A percentile compares a stretch with the other conserved stretches of the same genome.
Conservation (phyloP, 768 basidiomycete species). For the Trichaptum fuscoviolaceum region DNA sequence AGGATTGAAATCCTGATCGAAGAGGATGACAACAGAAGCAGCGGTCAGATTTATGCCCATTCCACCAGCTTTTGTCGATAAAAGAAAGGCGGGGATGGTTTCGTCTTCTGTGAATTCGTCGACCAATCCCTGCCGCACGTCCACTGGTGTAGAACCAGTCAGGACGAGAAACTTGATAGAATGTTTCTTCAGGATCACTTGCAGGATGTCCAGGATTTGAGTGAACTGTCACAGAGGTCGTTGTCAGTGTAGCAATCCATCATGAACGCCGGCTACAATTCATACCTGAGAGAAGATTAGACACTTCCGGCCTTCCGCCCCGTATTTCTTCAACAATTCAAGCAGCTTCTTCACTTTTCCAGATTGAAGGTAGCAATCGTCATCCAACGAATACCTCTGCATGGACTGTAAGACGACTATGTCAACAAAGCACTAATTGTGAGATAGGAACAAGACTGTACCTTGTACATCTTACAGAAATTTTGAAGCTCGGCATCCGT, state of each 20-base stretch:
- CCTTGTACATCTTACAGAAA: constrained; percentile 85
- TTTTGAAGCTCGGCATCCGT: constrained; percentile 92
- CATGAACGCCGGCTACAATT: constrained; percentile 3
- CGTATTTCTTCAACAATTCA: constrained; percentile 63
- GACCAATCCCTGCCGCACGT: constrained; percentile 87
- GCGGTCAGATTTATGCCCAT: constrained; percentile 98
- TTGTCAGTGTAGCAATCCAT: constrained; percentile 4
- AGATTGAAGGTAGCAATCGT: constrained; percentile 75
- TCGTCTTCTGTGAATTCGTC: constrained; percentile 90
- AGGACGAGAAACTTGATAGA: constrained; percentile 74
- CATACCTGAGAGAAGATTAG: constrained; percentile 92
- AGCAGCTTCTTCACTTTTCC: constrained; percentile 81
- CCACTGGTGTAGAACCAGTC: constrained; percentile 91
- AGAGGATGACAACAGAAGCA: constrained; percentile 95
- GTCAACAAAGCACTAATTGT: background rate
- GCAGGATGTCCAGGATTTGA: constrained; percentile 90
- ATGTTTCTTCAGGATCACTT: constrained; percentile 70
- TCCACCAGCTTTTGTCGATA: constrained; percentile 90
- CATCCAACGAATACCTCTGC: constrained; percentile 66
- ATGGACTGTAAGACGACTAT: constrained; percentile 46
- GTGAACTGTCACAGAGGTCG: constrained; percentile 60
- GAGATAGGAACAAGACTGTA: constrained; percentile 26
- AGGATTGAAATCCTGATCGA: constrained; percentile 97
- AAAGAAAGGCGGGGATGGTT: constrained; percentile 80
- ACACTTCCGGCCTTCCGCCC: constrained; percentile 67